Conservation (phyloP, 2,329 filamentous ascomycete genomes). For the Sporothrix sp. region DNA sequence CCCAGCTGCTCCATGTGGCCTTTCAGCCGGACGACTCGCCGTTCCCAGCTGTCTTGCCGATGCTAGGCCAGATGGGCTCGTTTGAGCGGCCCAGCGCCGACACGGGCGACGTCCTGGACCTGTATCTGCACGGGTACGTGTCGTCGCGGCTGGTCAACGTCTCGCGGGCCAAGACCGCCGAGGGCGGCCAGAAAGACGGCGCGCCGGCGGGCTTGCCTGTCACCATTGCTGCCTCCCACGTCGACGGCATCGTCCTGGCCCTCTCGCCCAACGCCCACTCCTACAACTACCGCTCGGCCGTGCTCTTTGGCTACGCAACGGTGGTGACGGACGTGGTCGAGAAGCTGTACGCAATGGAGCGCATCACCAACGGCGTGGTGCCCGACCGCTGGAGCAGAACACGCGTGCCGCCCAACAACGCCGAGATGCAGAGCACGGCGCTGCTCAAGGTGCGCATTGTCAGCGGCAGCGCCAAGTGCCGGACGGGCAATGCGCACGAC, state of each 20-base stretch:
- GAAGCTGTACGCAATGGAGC: constrained; percentile 66
- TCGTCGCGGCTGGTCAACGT: constrained; percentile 67
- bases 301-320: constrained; percentile 64
- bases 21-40: constrained; percentile 56
- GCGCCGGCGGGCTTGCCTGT: constrained; percentile 45
- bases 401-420: constrained; percentile 58
- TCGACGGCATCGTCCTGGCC: constrained; percentile 72
- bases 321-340: constrained; percentile 59
- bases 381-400: constrained; percentile 58
- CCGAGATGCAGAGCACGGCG: constrained; percentile 66
- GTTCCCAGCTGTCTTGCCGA: constrained; percentile 70
- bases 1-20: constrained; percentile 69
- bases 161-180: constrained; percentile 28
- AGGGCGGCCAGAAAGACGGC: constrained; percentile 9
- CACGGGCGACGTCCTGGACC: constrained; percentile 55
- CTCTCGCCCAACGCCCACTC: constrained; percentile 72
- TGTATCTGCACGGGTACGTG: constrained; percentile 80
- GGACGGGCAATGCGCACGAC: constrained; percentile 53
- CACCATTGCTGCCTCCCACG: constrained; percentile 59
- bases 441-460: constrained; percentile 60
- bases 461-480: constrained; percentile 66
- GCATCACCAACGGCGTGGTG: constrained; percentile 68
- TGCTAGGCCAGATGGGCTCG: constrained; percentile 76
- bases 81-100: constrained; percentile 53
- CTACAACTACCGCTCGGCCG: constrained; percentile 77